Percentiles rank a stretch among this genome's conserved stretches.
phyloP scores from a whole-genome alignment of 2,329 filamentous ascomycete genomes.

The Phyllosticta paracitricarpa region DNA sequence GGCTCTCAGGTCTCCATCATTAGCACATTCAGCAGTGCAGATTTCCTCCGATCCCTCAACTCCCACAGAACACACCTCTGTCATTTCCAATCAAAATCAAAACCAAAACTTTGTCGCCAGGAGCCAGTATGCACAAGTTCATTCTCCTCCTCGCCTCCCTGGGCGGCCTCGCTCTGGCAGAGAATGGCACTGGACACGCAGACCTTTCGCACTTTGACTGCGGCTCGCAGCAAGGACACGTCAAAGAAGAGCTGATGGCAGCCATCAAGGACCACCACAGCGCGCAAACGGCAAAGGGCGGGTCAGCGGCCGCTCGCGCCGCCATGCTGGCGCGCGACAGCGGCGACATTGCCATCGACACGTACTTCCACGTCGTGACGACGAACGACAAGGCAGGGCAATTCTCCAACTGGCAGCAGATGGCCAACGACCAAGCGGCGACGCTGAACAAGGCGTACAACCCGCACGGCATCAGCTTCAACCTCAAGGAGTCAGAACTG shows the following conservation, averaged over 20 bases:
- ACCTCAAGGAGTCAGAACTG: constrained; percentile 38
- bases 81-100: constrained; percentile 5
- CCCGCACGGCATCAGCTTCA: constrained; percentile 43
- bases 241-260: constrained; percentile 29
- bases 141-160: constrained; percentile 27
- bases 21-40: constrained; percentile 4
- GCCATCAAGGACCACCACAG: constrained; percentile 27
- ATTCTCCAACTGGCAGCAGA: constrained; percentile 28
- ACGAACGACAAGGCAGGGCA: constrained; percentile 24
- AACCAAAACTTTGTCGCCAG: neutral
- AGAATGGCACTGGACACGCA: constrained; percentile 11
- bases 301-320: constrained; percentile 20
- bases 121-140: constrained; percentile 17
- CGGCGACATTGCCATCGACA: constrained; percentile 27
- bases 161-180: constrained; percentile 15
- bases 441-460: constrained; percentile 36
- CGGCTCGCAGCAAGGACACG: constrained; percentile 27
- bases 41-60: neutral
- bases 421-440: constrained; percentile 29
- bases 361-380: constrained; percentile 38
- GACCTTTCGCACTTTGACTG: constrained; percentile 31
- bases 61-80: neutral
- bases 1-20: constrained; percentile 11
- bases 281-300: constrained; percentile 13
- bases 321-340: constrained; percentile 16